A percentile compares a stretch with the other conserved stretches of the same genome.
Conservation (phyloP, 495 filamentous ascomycete species). For the Hypoxylon cercidicola region DNA sequence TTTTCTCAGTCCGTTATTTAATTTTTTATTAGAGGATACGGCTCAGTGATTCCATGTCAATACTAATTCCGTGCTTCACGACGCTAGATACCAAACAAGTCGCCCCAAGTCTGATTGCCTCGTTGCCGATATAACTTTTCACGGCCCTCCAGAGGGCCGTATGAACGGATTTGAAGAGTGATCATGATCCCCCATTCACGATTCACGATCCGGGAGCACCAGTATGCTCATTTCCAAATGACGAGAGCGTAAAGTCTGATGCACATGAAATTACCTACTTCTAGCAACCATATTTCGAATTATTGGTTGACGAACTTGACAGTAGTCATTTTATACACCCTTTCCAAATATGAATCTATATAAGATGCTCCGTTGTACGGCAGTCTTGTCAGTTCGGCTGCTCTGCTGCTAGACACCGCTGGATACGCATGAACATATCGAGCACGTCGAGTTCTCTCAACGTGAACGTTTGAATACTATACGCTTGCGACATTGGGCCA, state of each 20-base stretch:
- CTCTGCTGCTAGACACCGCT: not conserved
- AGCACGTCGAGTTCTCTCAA: constrained; percentile 8
- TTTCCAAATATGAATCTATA: too few species aligned
- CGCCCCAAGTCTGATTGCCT: not conserved
- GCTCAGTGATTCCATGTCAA: too few species aligned
- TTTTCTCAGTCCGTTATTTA: too few species aligned
- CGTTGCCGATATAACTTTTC: not conserved
- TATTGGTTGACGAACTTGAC: not conserved
- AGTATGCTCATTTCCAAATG: constrained; percentile 19
- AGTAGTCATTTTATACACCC: not conserved
- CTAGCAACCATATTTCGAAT: not conserved
- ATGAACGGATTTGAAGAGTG: constrained; percentile 3
- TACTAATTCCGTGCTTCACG: too few species aligned
- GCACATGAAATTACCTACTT: constrained; percentile 1
- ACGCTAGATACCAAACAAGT: not conserved
- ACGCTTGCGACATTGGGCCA: constrained; percentile 13
- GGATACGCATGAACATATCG: constrained; percentile 6
- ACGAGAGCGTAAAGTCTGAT: constrained; percentile 5
- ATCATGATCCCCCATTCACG: constrained; percentile 18
- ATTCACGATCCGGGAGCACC: constrained; percentile 6
- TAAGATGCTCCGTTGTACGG: too few species aligned
- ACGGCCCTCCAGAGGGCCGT: constrained; percentile 8
- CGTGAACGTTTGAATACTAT: constrained; percentile 10
- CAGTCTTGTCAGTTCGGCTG: not conserved
- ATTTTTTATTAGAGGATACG: not conserved